Conservation (phyloP, 2,329 filamentous ascomycete species). For the Laburnicola sp. region DNA sequence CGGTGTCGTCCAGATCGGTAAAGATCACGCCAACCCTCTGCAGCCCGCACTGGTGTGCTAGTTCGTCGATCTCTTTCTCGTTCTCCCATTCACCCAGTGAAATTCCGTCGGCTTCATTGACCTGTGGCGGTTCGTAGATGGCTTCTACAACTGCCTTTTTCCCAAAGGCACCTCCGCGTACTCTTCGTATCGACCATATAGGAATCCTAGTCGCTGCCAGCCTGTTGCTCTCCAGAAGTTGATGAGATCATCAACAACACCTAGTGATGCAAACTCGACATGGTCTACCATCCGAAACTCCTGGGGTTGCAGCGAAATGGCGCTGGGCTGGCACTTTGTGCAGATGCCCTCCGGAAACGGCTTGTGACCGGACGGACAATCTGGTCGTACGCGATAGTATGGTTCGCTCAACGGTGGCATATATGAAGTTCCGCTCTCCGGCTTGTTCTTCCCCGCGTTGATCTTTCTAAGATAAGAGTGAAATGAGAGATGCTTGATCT, state of each 20-base stretch:
- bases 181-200: constrained; percentile 89
- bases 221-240: constrained; percentile 90
- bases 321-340: constrained; percentile 96
- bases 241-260: constrained; percentile 85
- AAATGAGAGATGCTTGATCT: constrained; percentile 98
- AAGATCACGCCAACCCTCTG: constrained; percentile 91
- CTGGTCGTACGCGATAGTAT: constrained; percentile 82
- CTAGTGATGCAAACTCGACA: constrained; percentile 87
- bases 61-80: constrained; percentile 76
- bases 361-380: constrained; percentile 91
- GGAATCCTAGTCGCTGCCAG: constrained; percentile 79
- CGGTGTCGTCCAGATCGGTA: constrained; percentile 85
- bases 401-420: constrained; percentile 94
- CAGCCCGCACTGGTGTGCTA: constrained; percentile 81
- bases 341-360: constrained; percentile 96
- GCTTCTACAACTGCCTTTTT: constrained; percentile 92
- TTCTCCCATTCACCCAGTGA: constrained; percentile 83
- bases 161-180: constrained; percentile 92
- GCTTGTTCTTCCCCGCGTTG: constrained; percentile 95
- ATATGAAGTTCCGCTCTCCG: constrained; percentile 89
- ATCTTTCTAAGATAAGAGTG: constrained; percentile 93
- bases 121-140: constrained; percentile 93
- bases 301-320: constrained; percentile 92
- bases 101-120: constrained; percentile 85
- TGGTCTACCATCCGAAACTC: constrained; percentile 97